phyloP scores from a whole-genome alignment of 495 filamentous ascomycete species.

The Hypoxylon lenormandii region DNA sequence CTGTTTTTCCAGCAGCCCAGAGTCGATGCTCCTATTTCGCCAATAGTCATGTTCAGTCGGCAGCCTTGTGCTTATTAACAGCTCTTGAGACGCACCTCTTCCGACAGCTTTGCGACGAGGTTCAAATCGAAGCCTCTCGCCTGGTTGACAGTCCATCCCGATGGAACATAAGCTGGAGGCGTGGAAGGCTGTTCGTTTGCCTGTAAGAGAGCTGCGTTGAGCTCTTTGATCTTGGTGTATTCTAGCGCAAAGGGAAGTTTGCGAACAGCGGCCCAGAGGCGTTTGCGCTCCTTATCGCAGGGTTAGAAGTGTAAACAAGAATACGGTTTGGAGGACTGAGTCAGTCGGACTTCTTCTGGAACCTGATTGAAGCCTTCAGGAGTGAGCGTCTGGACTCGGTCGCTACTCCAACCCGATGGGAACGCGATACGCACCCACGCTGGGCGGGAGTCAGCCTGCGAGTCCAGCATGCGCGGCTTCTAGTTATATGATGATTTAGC shows the following conservation, averaged over 20 bases:
- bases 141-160: not conserved
- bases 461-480: no score
- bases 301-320: not conserved
- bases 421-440: not conserved
- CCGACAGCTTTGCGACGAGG: not conserved
- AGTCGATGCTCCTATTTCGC: not conserved
- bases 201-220: no score
- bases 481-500: no score
- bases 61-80: not conserved
- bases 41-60: not conserved
- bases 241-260: not conserved
- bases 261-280: constrained; percentile 1
- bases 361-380: not conserved
- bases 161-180: no score
- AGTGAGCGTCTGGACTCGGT: not conserved
- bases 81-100: not conserved
- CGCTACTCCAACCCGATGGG: not conserved
- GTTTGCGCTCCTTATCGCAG: not conserved
- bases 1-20: not conserved
- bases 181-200: no score
- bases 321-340: no score
- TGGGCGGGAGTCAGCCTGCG: no score
- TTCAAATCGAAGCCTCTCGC: not conserved
- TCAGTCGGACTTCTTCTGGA: constrained; percentile 5
- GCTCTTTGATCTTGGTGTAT: not conserved